Evolutionary conservation across 345 rosid genomes (phyloP), one percentile per base, ranked within the genome.

Genomic region (Eucalyptus brandiana): DNA sequence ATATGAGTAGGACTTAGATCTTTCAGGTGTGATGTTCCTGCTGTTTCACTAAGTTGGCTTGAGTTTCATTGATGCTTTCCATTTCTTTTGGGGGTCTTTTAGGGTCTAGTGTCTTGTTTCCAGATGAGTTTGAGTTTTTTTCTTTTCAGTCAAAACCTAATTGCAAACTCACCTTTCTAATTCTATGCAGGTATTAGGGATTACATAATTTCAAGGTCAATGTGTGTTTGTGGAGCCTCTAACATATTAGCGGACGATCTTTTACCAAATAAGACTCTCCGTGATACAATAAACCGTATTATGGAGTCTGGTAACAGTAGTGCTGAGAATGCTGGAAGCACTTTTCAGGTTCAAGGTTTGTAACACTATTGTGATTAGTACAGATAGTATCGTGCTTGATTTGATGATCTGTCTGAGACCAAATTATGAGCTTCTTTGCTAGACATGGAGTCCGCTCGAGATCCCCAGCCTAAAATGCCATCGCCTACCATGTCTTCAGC

Each of bases 211-310:
- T 93, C 97, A 45, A 95, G 94, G 90, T 92, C 95, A 30, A 92
- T 92, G 93, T 98, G 99, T 90, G 94, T 98, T 34, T 98, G 99
- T 94, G 97, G 99, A 90, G 98, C 93, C 26, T 91, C 96, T 89
- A 93, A 95, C 91, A 92, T 97, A 88, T 96, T 96, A 50, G 99
- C 99, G 15, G 99, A 98, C 83, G 99, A 98, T 92, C 99, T 98
- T 92, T 94, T 98, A 90, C 99, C 99, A 87, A 98, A 98, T 90
- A 97, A 96, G 94, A 97, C 99, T 32, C 94, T 98, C 18, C 95
- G 99, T 91, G 98, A 98, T 93, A 94, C 99, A 5, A 98, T 98
- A 88, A 96, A 94, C 87, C 99, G 99, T 42, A 97, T 98, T 87
- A 89, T 98, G 95, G 99, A 98, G 92, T 94, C 99, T 30, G 99